Base-by-base conservation (phyloP, 805 yeast species). In the Jamesozyma gamospora region DNA sequence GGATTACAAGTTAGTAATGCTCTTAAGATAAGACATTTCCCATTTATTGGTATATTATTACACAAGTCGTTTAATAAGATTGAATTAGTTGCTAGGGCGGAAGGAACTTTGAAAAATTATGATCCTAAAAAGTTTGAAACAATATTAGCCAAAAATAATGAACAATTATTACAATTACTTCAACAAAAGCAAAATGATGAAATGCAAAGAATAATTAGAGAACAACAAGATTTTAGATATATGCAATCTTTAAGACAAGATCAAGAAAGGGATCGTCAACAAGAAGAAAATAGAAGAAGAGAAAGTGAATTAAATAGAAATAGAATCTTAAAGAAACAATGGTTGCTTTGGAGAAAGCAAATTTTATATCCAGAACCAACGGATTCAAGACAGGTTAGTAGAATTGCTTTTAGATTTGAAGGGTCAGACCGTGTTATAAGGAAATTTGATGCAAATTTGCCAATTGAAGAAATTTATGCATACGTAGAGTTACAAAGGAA, bases 1-100 rank as follows among this genome's bases (percentile, higher is more conserved):
- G 84, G 90, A 1, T 78, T 75, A 53, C 94, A 85, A 50, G 78
- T 86, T 13, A 82, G 94, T 0, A 79, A 82, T 52, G 76, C 80
- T 29, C 70, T 88, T 43, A 72, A 74, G 41, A 79, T 80, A 31
- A 71, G 85, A 16, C 72, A 74, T 47, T 78, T 79, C 52, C 98
- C 98, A n/a, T 82, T 83, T 53, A 58, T 84, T 27, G 94, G 90
- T 0, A 63, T 88, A 11, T 58, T 92, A 10, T 79, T 86, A 35
- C 66, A 86, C 40, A 82, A 85, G 14, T 71, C 77, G 36, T 65
- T 46, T 7, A 47, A 45, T 21, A 53, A 49, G 32, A 46, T 57
- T 8, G 60, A 55, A 34, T 35, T 67, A 13, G 69, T 56, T 3
- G 51, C 45, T 10, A 46, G 52, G 32, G 34, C 52, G 27, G 58